Base-by-base conservation (phyloP, 116 monocot species). In the Posidonia oceanica region DNA sequence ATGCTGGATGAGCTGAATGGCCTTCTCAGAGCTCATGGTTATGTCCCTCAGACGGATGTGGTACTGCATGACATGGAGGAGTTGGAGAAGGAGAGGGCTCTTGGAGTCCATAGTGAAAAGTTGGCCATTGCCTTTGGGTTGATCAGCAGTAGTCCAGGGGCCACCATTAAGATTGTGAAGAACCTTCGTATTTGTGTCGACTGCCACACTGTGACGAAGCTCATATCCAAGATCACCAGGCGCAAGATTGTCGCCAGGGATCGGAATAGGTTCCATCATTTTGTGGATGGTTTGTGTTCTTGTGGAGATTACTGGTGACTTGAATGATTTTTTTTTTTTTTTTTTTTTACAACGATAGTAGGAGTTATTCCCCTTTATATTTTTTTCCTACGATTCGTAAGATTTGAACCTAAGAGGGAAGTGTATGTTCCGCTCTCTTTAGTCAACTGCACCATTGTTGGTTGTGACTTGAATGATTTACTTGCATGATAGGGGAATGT, bases 291-390 rank as follows among this genome's bases (percentile, higher is more conserved):
- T 7, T 74, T 54, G 0, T 90, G 90, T 72, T 87, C 94, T 61
- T 94, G 94, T 69, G 94, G 94, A 16, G 85, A 94, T 75, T 90
- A 70, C 69, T 94, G 90, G 87, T 94, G 82, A 94, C 63, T 29
- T 29, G 29, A 29, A 29, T 29, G 29, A 29, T 29, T 29, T 29
- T 1, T 29, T 29, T n/a, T n/a, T n/a, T n/a, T n/a, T n/a, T n/a
- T n/a, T n/a, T n/a, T n/a, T n/a, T n/a, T n/a, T n/a, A n/a, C n/a
- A n/a, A n/a, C n/a, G n/a, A n/a, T n/a, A n/a, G n/a, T n/a, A n/a
- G n/a, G n/a, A n/a, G n/a, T n/a, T n/a, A n/a, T n/a, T n/a, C n/a
- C n/a, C n/a, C n/a, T n/a, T n/a, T n/a, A n/a, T n/a, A n/a, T n/a
- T n/a, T n/a, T n/a, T n/a, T n/a, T n/a, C n/a, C n/a, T n/a, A n/a